Base-by-base conservation (phyloP, 805 yeast genomes). In the Kockiozyma suomiensis region DNA sequence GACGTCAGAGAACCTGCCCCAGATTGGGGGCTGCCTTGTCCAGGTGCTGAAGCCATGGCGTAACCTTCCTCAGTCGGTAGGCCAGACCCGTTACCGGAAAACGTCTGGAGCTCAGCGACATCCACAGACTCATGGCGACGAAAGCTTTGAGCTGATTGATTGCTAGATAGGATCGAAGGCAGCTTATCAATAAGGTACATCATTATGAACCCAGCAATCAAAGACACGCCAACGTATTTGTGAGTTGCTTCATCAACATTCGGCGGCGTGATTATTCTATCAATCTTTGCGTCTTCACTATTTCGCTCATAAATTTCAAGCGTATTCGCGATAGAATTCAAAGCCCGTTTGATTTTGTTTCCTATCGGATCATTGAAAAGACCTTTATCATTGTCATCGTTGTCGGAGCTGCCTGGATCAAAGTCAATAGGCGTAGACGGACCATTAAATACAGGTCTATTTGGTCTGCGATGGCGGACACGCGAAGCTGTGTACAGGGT, bases 121-220 rank as follows among this genome's bases (percentile, higher is more conserved):
- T 71, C 74, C 33, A 69, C 67, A 26, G 70, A 47, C 28, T 61
- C 52, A 45, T 65, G 58, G 17, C 50, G 56, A 19, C 13, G 35
- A 8, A 4, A 12, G 12, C 32, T 4, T 6, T 26, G 23, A 13
- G 42, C 12, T 7, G 41, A 28, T 4, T 33, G 38, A 23, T 23
- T 46, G 17, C 32, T 15, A 33, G 55, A 37, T n/a, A 67, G n/a
- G 19, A 68, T 37, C 45, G 59, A 52, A 13, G 71, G 73, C 12
- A 76, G 41, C 52, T 78, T 74, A 59, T 85, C 88, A 17, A 85
- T 70, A 21, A 78, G 61, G 65, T 78, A 81, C 82, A 86, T 81
- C 49, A 78, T 61, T 38, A 81, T 61, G 68, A 82, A 86, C 8
- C 91, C 91, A 0, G 74, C 59, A 1, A 85, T 66, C 40, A 85